Evolutionary conservation across 2,329 filamentous ascomycete species (phyloP), one percentile per base, ranked within the genome.

Genomic region (Leptosphaerulina australis): DNA sequence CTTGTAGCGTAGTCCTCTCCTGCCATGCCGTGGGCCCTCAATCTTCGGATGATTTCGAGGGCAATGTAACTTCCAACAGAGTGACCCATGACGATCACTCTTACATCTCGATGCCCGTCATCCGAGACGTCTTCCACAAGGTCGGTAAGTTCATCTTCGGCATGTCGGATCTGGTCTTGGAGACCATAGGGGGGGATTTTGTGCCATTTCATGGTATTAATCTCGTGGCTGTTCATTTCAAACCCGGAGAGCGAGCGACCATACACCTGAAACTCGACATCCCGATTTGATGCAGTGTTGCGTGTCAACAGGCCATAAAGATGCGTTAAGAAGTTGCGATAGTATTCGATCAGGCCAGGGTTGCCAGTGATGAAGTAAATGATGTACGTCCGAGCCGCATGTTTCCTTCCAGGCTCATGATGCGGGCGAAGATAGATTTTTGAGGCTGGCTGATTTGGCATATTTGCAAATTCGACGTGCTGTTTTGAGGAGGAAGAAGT

Each of bases 331-430:
- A 91, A 93, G 28, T 82, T 78, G 49, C 74, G 75, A 71, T 93
- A 93, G 78, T 89, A 93, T 47, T 81, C 82, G 40, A 91, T 81
- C 14, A 91, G 77, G 4, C 89, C 89, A 4, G 89, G 89, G 58
- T 93, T 93, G 15, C 89, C 89, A 21, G 87, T 83, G 30, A 93
- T 79, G 71, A 90, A 87, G 75, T 85, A 91, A 59, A 92, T 75
- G 39, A 91, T 80, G 53, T 76, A 73, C 31, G 60, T 66, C 36
- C 49, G 53, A 4, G 54, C 44, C 2, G 63, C 55, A 5, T 52
- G 36, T 47, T 66, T 67, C 22, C 58, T 55, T 3, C 55, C 56
- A 0, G 61, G 51, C 21, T 63, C 56, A 0, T 56, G 52, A 9
- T 64, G 62, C 0, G 60, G 56, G 25, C 52, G 56, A 7, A 69